Evolutionary conservation across 2,329 filamentous ascomycete genomes (phyloP).

Genomic region (Gliomastix tumulicola): DNA sequence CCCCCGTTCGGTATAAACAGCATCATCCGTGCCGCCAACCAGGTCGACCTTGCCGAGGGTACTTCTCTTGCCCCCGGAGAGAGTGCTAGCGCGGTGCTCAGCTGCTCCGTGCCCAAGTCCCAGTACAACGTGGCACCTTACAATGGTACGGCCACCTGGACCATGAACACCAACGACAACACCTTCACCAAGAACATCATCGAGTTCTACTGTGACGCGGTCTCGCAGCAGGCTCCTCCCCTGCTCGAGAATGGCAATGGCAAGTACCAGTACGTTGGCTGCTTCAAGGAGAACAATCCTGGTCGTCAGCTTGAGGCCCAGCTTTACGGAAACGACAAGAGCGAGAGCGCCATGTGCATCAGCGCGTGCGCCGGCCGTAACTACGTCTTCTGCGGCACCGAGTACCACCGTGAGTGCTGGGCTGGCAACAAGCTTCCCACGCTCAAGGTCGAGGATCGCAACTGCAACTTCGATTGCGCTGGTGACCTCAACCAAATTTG

Average conservation of each 20-base stretch:
- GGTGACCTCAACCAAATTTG: conserved; percentile 44
- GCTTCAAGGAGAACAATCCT: conserved; percentile 49
- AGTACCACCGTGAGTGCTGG: conserved; percentile 49
- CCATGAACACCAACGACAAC: conserved; percentile 49
- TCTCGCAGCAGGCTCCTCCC: conserved; percentile 45
- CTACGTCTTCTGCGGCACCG: conserved; percentile 36
- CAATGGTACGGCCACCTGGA: conserved; percentile 41
- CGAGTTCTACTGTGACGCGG: conserved; percentile 42
- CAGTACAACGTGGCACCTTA: conserved; percentile 50
- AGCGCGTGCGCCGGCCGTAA: conserved; percentile 27
- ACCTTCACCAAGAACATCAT: conserved; percentile 43
- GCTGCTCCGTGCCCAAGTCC: conserved; percentile 47
- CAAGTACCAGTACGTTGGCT: conserved; percentile 46
- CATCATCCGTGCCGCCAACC: conserved; percentile 46
- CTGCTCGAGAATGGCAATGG: conserved; percentile 33
- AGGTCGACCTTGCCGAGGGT: conserved; percentile 51
- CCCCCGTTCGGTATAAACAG: conserved; percentile 49
- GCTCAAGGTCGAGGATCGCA: conserved; percentile 29
- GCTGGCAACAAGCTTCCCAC: conserved; percentile 39
- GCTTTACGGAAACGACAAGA: conserved; percentile 29
- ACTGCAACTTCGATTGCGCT: conserved; percentile 45
- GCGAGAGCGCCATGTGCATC: conserved; percentile 38
- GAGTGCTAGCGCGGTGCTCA: conserved; percentile 42
- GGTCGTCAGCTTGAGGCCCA: conserved; percentile 39
- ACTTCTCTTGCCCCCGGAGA: conserved; percentile 39